Evolutionary conservation across 306 rosid species (phyloP).

Genomic region (Ochetophila trinervis): DNA sequence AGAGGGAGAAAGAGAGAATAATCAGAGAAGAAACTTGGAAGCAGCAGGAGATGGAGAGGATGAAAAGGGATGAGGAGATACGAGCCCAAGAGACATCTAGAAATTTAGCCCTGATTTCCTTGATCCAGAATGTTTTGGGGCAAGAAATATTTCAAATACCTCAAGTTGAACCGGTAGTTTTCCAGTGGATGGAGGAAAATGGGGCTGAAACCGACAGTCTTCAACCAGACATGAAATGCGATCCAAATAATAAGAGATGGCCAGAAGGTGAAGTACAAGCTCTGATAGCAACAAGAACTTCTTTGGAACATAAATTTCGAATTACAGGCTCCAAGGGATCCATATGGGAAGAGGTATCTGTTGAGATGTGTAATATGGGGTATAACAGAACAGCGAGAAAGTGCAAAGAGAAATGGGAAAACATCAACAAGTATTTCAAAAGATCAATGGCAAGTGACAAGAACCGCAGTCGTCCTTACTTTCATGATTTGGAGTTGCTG

Average conservation of each 20-base stretch:
- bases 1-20: slow-evolving; percentile 63
- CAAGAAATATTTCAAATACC: slow-evolving; percentile 47
- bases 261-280: slow-evolving; percentile 67
- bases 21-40: slow-evolving; percentile 82
- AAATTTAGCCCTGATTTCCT: slow-evolving; percentile 56
- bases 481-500: slow-evolving; percentile 58
- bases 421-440: slow-evolving; percentile 77
- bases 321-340: slow-evolving; percentile 44
- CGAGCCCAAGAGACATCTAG: slow-evolving; percentile 69
- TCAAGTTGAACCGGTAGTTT: slow-evolving; percentile 26
- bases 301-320: slow-evolving; percentile 49
- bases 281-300: slow-evolving; percentile 53
- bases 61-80: slow-evolving; percentile 51
- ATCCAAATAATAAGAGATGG: slow-evolving; percentile 58
- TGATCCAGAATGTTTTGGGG: slow-evolving; percentile 53
- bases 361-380: slow-evolving; percentile 49
- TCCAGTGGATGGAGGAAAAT: slow-evolving; percentile 33
- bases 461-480: slow-evolving; percentile 55
- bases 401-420: slow-evolving; percentile 90
- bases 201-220: slow-evolving; percentile 27
- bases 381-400: slow-evolving; percentile 59
- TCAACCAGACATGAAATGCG: slow-evolving; percentile 30
- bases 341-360: slow-evolving; percentile 79
- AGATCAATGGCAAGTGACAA: slow-evolving; percentile 51
- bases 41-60: slow-evolving; percentile 61